Evolutionary conservation across 163 green algal genomes (phyloP), one percentile per base, ranked within the genome.

Genomic region (Scenedesmus sp.): DNA sequence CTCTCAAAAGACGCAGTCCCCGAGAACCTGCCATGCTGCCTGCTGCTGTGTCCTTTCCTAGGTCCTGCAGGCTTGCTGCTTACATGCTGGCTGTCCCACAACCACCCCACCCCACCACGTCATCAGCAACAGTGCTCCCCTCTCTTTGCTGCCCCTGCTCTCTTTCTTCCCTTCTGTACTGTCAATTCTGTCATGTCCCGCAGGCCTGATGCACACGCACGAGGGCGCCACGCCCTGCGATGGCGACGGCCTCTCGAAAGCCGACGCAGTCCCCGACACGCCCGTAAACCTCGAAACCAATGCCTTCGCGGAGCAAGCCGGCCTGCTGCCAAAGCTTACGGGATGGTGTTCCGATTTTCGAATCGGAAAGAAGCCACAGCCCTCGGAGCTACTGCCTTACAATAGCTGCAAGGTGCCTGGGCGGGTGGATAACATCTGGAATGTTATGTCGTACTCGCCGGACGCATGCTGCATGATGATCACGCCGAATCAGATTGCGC

Each of bases 391-490:
- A 5, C 20, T 73, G 82, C 18, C 23, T 16, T 88, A n/a, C 23
- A 73, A 88, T 55, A 74, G 54, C 54, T 88, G 82, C 82, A 34
- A 70, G 34, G 23, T 18, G 46, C 26, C n/a, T 4, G 54, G 16
- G 9, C 62, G 62, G 62, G 62, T 70, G 10, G 62, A 70, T 18
- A 70, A 70, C 62, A 70, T 70, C 62, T 88, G 60, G 52, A 88
- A 88, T 59, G n/a, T 88, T 5, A 76, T 88, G 82, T 56, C 4
- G 3, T 88, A 88, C 54, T 20, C 62, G 34, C 82, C 82, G 13
- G 82, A 88, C n/a, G 82, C 20, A 55, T 88, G 82, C 57, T 34
- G 18, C 82, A 70, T 88, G 54, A 59, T 88, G 82, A 52, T 88
- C 23, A 88, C 46, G 16, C 57, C 56, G 13, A 88, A 88, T 59